These are phyloP conservation scores for Pseudozyma thailandica DNA, from an alignment of 1,284 basidiomycete genomes.

Conservation along the genomic window DNA sequence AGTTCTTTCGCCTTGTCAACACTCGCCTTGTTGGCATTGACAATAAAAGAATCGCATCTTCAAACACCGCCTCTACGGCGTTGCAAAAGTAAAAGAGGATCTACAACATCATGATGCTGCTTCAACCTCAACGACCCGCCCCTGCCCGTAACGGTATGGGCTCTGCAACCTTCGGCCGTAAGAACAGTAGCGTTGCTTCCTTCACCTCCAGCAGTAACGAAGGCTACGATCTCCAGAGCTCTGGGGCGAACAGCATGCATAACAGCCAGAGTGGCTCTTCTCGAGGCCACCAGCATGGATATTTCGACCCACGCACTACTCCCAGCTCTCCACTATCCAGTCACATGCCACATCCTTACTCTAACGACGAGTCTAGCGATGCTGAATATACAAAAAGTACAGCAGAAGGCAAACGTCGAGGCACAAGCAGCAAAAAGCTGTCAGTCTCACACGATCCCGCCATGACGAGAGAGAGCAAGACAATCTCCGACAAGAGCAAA, in stretches of 20 bases:
- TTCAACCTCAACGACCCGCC: constrained; percentile 10
- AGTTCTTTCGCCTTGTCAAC: too few relatives aligned
- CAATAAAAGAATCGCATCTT: too few relatives aligned
- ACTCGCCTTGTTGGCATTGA: too few relatives aligned
- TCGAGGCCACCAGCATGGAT: constrained; percentile 4
- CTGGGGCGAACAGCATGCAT: constrained; percentile 7
- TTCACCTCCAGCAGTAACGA: constrained; percentile 41
- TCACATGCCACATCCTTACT: not conserved
- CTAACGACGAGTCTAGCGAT: constrained; percentile 25
- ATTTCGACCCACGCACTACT: not conserved
- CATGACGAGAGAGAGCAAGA: not conserved
- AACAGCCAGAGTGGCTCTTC: constrained; percentile 22
- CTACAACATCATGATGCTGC: constrained; percentile 9
- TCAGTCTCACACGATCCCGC: constrained; percentile 20
- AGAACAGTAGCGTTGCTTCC: constrained; percentile 32
- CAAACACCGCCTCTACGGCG: too few relatives aligned
- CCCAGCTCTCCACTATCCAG: constrained; percentile 2
- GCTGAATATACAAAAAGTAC: constrained; percentile 13
- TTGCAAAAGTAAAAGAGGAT: too few relatives aligned
- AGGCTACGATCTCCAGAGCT: constrained; percentile 5
- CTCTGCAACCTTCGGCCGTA: constrained; percentile 14
- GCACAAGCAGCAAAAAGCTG: constrained; percentile 1
- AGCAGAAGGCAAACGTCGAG: constrained; percentile 3
- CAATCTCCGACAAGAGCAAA: constrained; percentile 7
- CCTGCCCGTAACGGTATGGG: constrained; percentile 2